These are phyloP conservation scores for Clarireedia sp. DNA, from an alignment of 2,329 filamentous ascomycete species.

Conservation along the genomic window DNA sequence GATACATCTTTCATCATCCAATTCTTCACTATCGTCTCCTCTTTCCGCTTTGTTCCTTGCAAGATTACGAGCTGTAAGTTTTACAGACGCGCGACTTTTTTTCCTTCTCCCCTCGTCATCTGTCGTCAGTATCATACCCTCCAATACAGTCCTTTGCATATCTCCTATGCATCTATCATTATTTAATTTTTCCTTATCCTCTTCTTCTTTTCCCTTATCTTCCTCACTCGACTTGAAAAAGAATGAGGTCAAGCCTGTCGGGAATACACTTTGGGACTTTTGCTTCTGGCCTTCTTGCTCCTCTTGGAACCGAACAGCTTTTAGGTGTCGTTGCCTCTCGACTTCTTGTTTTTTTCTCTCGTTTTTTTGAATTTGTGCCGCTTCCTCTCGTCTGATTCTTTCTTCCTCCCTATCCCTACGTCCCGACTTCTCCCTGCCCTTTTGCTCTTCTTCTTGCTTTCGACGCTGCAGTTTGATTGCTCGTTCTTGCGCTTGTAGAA, in stretches of 20 bases:
- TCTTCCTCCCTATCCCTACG: not conserved
- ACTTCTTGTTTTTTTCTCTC: not conserved
- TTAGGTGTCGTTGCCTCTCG: not conserved
- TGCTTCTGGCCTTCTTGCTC: not conserved
- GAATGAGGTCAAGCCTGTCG: too few relatives aligned
- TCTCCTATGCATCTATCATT: not conserved
- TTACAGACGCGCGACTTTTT: not conserved
- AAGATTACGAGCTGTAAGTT: not conserved
- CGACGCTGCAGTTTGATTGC: too few relatives aligned
- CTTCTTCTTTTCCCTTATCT: too few relatives aligned
- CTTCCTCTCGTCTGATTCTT: not conserved
- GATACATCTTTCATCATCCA: not conserved
- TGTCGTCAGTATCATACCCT: not conserved
- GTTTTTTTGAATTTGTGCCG: not conserved
- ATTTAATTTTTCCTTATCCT: not conserved
- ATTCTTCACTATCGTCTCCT: not conserved
- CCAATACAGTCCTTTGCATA: not conserved
- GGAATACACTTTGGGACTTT: not conserved
- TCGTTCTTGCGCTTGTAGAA: too few relatives aligned
- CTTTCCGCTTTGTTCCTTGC: not conserved
- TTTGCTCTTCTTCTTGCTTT: too few relatives aligned
- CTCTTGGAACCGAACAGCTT: not conserved
- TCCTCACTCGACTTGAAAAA: too few relatives aligned
- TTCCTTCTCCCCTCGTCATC: not conserved
- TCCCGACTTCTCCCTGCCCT: not conserved